Evolutionary conservation across 2,329 filamentous ascomycete species (phyloP).

Genomic region (Neonectria hederae): DNA sequence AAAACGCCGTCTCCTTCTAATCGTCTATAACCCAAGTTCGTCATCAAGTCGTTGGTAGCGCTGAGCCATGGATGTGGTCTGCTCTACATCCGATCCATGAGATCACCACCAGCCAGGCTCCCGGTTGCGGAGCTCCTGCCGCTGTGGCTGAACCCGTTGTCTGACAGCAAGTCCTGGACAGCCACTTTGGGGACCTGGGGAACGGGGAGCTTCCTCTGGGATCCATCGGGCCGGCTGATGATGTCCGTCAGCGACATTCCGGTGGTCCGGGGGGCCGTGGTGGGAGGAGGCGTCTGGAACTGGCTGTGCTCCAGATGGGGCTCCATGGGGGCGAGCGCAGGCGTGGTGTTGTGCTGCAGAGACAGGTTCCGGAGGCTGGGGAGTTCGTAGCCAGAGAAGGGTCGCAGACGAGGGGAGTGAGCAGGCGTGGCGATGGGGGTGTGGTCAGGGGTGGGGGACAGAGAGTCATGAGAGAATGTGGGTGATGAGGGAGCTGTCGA

Average conservation of each 20-base stretch:
- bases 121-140: constrained; percentile 81
- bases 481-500: constrained; percentile 96
- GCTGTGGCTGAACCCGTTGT: constrained; percentile 73
- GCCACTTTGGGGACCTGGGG: constrained; percentile 91
- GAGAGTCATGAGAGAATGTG: constrained; percentile 94
- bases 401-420: constrained; percentile 89
- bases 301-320: constrained; percentile 60
- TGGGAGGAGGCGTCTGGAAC: constrained; percentile 60
- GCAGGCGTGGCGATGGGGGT: constrained; percentile 98
- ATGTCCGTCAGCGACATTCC: constrained; percentile 91
- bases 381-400: constrained; percentile 80
- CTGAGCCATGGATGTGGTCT: constrained; percentile 35
- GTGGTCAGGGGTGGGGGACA: constrained; percentile 95
- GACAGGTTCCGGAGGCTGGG: constrained; percentile 80
- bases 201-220: constrained; percentile 89
- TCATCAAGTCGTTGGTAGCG: constrained; percentile 51
- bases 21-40: constrained; percentile 50
- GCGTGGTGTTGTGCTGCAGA: constrained; percentile 62
- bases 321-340: constrained; percentile 68
- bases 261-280: constrained; percentile 61
- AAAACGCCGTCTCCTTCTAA: constrained; percentile 54
- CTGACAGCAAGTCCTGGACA: constrained; percentile 83
- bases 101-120: constrained; percentile 78
- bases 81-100: constrained; percentile 64
- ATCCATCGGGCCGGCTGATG: constrained; percentile 86